phyloP scores from a whole-genome alignment of 495 filamentous ascomycete species.

The Oidiodendron maius region DNA sequence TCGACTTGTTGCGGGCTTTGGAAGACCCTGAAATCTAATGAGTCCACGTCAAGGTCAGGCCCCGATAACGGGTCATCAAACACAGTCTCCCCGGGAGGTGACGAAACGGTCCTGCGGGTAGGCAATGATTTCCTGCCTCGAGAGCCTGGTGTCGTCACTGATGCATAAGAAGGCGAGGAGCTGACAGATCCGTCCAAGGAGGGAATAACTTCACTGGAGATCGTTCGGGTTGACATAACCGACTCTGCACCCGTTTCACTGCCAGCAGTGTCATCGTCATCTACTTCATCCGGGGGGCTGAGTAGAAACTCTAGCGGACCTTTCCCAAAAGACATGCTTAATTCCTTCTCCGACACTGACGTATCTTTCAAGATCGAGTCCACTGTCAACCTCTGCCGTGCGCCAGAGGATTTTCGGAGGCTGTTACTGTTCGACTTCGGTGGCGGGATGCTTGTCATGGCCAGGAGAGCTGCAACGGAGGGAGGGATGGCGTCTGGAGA shows the following conservation, averaged over 20 bases:
- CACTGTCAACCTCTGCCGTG: slow-evolving; percentile 38
- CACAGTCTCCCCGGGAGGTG: slow-evolving; percentile 3
- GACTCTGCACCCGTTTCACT: slow-evolving; percentile 36
- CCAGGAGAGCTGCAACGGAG: slow-evolving; percentile 53
- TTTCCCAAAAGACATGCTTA: slow-evolving; percentile 37
- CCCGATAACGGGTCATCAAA: slow-evolving; percentile 41
- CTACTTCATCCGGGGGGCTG: slow-evolving; percentile 41
- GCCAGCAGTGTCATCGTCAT: slow-evolving; percentile 37
- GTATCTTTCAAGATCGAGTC: slow-evolving; percentile 43
- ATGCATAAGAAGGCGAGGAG: slow-evolving; percentile 20
- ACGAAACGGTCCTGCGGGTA: slow-evolving; percentile 19
- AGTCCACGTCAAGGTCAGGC: slow-evolving; percentile 30
- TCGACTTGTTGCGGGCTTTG: slow-evolving; percentile 24
- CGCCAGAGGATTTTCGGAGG: slow-evolving; percentile 8
- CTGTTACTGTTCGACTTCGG: slow-evolving; percentile 25
- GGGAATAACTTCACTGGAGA: slow-evolving; percentile 57
- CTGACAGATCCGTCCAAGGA: slow-evolving; percentile 47
- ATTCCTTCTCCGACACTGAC: slow-evolving; percentile 41
- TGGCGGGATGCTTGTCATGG: slow-evolving; percentile 52
- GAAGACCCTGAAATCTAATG: slow-evolving; percentile 42
- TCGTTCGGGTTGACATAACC: slow-evolving; percentile 40
- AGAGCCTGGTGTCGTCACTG: slow-evolving; percentile 17
- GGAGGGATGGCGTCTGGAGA: slow-evolving; percentile 47
- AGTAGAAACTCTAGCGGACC: slow-evolving; percentile 47
- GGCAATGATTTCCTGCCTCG: slow-evolving; percentile 26